Conservation (phyloP, 495 filamentous ascomycete species). For the Tuber magnatum region DNA sequence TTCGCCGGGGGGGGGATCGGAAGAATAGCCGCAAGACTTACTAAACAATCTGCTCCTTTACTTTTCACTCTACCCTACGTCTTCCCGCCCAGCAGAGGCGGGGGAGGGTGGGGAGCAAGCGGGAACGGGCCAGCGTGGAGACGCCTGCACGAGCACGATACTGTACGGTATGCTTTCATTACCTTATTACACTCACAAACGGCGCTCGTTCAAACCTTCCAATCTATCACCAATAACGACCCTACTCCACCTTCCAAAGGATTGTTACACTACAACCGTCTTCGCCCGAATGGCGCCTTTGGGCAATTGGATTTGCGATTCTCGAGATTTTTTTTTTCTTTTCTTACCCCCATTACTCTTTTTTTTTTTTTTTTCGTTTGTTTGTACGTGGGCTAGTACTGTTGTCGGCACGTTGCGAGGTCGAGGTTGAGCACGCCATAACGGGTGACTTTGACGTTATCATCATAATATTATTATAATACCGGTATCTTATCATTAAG, state of each 20-base stretch:
- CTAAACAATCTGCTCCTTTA: background rate
- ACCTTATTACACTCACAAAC: background rate
- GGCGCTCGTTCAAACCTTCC: background rate
- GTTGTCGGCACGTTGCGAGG: background rate
- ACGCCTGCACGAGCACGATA: too few species aligned
- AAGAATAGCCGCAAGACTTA: background rate
- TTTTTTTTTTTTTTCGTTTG: background rate
- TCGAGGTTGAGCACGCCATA: conserved; percentile 31
- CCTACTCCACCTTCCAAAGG: background rate
- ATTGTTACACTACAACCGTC: background rate
- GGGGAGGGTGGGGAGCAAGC: background rate
- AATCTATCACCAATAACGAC: background rate
- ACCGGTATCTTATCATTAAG: background rate
- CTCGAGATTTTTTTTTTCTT: background rate
- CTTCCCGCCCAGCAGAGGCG: background rate
- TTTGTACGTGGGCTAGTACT: background rate
- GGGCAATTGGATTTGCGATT: background rate
- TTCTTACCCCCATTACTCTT: background rate
- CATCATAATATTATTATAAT: background rate
- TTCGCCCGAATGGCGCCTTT: background rate
- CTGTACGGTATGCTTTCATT: background rate
- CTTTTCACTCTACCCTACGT: background rate
- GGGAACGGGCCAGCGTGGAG: background rate
- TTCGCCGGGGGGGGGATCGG: background rate
- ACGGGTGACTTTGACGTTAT: conserved; percentile 28